phyloP scores from a whole-genome alignment of 2,329 filamentous ascomycete genomes.

The Neonectria hederae region DNA sequence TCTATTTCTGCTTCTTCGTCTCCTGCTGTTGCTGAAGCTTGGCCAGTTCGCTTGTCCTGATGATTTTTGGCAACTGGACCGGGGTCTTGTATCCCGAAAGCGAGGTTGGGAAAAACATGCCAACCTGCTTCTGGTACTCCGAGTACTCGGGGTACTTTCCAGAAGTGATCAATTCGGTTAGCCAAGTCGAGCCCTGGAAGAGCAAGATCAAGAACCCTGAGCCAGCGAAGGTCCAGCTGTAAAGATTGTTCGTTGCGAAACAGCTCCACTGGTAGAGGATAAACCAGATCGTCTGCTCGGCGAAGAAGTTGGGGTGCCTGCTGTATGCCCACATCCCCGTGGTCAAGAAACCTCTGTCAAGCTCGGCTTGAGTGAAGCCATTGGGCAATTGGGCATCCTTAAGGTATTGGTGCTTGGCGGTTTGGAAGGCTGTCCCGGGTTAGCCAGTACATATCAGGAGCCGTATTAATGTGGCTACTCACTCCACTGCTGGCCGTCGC shows the following conservation, averaged over 20 bases:
- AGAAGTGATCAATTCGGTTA: conserved; percentile 84
- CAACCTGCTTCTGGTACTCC: conserved; percentile 83
- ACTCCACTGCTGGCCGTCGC: conserved; percentile 95
- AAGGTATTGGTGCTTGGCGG: conserved; percentile 80
- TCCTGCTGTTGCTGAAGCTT: conserved; percentile 56
- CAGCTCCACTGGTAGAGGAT: conserved; percentile 89
- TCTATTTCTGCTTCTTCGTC: conserved; percentile 44
- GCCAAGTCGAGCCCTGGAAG: conserved; percentile 88
- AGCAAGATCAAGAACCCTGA: conserved; percentile 76
- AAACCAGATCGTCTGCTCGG: conserved; percentile 92
- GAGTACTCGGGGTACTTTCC: conserved; percentile 90
- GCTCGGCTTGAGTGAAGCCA: conserved; percentile 73
- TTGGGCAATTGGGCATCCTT: conserved; percentile 75
- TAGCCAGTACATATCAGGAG: not conserved
- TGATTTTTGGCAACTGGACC: conserved; percentile 53
- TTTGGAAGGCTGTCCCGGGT: conserved; percentile 72
- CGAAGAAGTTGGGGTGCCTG: conserved; percentile 93
- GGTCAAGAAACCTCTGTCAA: conserved; percentile 90
- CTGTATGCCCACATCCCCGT: conserved; percentile 87
- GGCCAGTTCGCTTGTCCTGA: conserved; percentile 61
- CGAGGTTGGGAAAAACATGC: conserved; percentile 79
- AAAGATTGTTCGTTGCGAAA: conserved; percentile 73
- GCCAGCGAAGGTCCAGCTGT: conserved; percentile 83
- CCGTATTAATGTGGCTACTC: conserved; percentile 40
- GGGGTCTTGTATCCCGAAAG: conserved; percentile 55